Conservation (phyloP, 78 protist genomes). For the Isochrysis galbana region DNA sequence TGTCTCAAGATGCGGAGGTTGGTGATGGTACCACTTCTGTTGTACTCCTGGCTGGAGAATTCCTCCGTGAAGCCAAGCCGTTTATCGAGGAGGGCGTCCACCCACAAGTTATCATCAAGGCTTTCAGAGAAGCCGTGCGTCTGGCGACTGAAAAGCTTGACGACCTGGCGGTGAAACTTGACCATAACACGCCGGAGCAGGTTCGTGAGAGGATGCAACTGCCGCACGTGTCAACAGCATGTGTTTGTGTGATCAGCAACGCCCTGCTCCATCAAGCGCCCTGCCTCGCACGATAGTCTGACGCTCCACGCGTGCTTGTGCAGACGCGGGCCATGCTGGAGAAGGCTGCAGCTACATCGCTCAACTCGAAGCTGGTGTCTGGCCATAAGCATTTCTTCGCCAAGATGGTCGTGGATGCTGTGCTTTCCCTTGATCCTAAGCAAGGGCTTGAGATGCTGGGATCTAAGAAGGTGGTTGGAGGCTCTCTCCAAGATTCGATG, state of each 20-base stretch:
- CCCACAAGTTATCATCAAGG: slow-evolving; percentile 93
- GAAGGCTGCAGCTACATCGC: slow-evolving; percentile 94
- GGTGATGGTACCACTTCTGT: slow-evolving; percentile 99
- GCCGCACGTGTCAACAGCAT: too few relatives aligned
- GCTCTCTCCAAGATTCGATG: slow-evolving; percentile 89
- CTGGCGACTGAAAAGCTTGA: background rate
- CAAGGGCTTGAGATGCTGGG: slow-evolving; percentile 92
- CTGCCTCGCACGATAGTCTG: too few relatives aligned
- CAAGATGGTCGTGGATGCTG: slow-evolving; percentile 88
- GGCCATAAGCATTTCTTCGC: slow-evolving; percentile 88
- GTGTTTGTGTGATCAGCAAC: too few relatives aligned
- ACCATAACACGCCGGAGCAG: background rate
- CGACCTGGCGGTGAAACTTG: slow-evolving; percentile 5
- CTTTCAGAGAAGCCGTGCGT: slow-evolving; percentile 51
- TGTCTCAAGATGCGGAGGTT: slow-evolving; percentile 94
- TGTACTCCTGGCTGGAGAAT: slow-evolving; percentile 95
- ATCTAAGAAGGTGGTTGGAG: slow-evolving; percentile 96
- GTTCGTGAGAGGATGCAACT: background rate
- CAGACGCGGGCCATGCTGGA: slow-evolving; percentile 72
- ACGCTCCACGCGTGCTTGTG: too few relatives aligned
- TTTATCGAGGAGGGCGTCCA: slow-evolving; percentile 97
- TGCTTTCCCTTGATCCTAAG: slow-evolving; percentile 72
- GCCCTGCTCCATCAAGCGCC: too few relatives aligned
- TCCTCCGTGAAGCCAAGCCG: slow-evolving; percentile 92
- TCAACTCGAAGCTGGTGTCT: slow-evolving; percentile 95